Conservation (phyloP, 371 early-diverging fungal species). For the Caulochytrium protostelioides region DNA sequence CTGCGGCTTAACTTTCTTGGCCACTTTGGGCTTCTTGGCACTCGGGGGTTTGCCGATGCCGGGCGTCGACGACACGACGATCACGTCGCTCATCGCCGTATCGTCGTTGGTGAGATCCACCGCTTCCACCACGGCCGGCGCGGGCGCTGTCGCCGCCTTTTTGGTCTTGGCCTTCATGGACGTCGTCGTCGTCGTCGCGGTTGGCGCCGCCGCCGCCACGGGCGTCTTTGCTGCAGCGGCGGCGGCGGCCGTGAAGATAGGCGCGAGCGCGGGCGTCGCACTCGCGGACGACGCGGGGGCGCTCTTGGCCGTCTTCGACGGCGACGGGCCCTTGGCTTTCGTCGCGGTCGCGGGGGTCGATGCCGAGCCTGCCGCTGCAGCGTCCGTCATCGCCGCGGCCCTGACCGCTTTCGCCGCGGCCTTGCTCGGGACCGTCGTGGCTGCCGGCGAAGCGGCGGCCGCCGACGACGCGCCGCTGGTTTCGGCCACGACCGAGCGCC, state of each 20-base stretch:
- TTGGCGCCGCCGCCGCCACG: background rate
- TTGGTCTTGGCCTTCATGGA: background rate
- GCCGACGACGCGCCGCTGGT: too few relatives aligned
- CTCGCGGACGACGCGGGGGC: background rate
- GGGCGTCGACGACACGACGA: too few relatives aligned
- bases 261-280: background rate
- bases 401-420: background rate
- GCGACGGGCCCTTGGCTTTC: constrained; percentile 1
- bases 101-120: constrained; percentile 3
- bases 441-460: too few relatives aligned
- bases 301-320: background rate
- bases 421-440: too few relatives aligned
- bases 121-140: constrained; percentile 5
- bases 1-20: background rate
- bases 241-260: background rate
- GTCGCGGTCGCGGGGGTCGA: constrained; percentile 1
- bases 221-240: constrained; percentile 1
- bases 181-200: background rate
- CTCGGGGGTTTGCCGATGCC: too few relatives aligned
- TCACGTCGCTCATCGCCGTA: constrained; percentile 4
- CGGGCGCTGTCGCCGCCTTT: constrained; percentile 2
- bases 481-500: too few relatives aligned
- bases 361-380: background rate
- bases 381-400: constrained; percentile 1
- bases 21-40: background rate